Evolutionary conservation across 2,329 filamentous ascomycete species (phyloP).

Genomic region (Cordyceps militaris): DNA sequence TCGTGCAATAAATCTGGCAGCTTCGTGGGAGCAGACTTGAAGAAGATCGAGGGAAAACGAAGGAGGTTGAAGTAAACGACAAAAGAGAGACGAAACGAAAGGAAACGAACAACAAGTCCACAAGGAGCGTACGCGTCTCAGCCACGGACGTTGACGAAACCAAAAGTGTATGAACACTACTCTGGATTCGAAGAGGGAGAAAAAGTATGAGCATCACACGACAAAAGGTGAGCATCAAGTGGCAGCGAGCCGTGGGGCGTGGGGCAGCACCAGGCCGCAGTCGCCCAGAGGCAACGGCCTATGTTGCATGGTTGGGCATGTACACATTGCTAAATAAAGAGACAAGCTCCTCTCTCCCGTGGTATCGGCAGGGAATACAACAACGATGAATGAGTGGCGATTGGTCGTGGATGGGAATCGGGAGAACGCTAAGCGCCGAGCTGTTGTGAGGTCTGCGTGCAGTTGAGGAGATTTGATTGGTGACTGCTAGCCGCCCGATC

Average conservation of each 20-base stretch:
- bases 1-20: neutral
- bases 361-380: neutral
- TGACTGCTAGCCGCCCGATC: conserved; percentile 4
- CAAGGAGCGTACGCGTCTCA: conserved; percentile 10
- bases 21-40: conserved; percentile 1
- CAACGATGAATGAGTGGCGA: conserved; percentile 1
- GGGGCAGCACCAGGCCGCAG: neutral
- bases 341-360: neutral
- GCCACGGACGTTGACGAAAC: neutral
- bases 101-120: neutral
- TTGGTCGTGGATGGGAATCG: neutral
- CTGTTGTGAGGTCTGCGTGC: neutral
- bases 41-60: neutral
- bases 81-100: neutral
- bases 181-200: neutral
- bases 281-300: neutral
- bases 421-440: conserved; percentile 1
- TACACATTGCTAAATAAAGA: conserved; percentile 4
- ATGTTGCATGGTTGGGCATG: neutral
- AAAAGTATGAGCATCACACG: neutral
- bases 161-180: neutral
- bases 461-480: conserved; percentile 1
- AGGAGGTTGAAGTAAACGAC: neutral
- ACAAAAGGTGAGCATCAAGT: conserved; percentile 11
- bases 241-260: neutral